These are phyloP conservation scores for Gossypium australe DNA, from an alignment of 345 rosid species.

Conservation along the genomic window DNA sequence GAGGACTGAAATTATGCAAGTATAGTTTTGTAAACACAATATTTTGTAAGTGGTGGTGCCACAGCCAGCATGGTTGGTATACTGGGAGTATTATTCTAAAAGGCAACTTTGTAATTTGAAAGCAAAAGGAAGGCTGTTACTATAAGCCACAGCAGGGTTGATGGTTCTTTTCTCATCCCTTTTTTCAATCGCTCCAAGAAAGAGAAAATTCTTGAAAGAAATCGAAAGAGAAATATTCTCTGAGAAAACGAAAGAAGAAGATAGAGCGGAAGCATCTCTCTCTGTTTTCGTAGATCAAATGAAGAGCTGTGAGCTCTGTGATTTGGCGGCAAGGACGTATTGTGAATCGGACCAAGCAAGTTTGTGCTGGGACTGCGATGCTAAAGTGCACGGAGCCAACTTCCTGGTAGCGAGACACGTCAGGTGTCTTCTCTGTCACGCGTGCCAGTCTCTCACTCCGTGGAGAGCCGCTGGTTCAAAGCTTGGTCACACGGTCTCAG, in stretches of 20 bases:
- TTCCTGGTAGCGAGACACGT: slow-evolving; percentile 64
- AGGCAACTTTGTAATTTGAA: slow-evolving; percentile 17
- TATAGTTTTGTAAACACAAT: background rate
- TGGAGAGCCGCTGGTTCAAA: slow-evolving; percentile 56
- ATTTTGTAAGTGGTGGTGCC: background rate
- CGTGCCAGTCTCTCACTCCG: slow-evolving; percentile 44
- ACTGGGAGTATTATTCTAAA: background rate
- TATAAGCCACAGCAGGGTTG: slow-evolving; percentile 10
- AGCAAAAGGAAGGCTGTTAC: slow-evolving; percentile 3
- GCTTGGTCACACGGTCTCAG: slow-evolving; percentile 46
- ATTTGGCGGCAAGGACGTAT: slow-evolving; percentile 40
- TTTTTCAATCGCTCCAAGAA: slow-evolving; percentile 4
- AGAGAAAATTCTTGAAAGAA: slow-evolving; percentile 1
- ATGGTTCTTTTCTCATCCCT: background rate
- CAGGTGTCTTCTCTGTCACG: slow-evolving; percentile 47
- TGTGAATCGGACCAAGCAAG: slow-evolving; percentile 66
- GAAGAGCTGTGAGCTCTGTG: slow-evolving; percentile 64
- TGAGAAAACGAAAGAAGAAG: slow-evolving; percentile 19
- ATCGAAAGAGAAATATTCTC: background rate
- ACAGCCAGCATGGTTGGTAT: background rate
- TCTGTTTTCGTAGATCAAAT: slow-evolving; percentile 9
- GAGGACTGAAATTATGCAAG: too few species aligned
- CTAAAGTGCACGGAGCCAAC: slow-evolving; percentile 65
- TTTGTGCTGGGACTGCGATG: slow-evolving; percentile 72
- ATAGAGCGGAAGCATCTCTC: background rate